phyloP scores from a whole-genome alignment of 257 asterid species.

The Thymus quinquecostatus region DNA sequence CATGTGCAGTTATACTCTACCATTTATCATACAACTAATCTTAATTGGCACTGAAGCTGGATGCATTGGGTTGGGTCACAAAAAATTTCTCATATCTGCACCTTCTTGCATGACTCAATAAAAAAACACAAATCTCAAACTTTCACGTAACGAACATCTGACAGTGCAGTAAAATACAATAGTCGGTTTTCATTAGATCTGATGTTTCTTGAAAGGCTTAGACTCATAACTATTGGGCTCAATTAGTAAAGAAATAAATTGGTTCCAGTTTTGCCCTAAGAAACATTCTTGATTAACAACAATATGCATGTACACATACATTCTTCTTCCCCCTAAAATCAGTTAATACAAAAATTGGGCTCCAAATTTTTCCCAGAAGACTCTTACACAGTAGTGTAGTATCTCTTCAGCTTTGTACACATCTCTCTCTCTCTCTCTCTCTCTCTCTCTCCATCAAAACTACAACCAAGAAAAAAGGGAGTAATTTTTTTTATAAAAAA shows the following conservation, averaged over 20 bases:
- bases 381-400: slow-evolving; percentile 8
- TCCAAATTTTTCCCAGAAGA: slow-evolving; percentile 14
- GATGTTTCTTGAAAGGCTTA: neutral
- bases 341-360: slow-evolving; percentile 29
- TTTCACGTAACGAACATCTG: too few relatives aligned
- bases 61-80: neutral
- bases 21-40: slow-evolving; percentile 16
- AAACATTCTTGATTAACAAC: neutral
- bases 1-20: slow-evolving; percentile 34
- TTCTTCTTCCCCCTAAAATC: neutral
- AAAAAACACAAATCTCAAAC: too few relatives aligned
- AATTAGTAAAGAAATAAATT: neutral
- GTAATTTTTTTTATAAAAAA: neutral
- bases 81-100: neutral
- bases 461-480: neutral
- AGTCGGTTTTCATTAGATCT: neutral
- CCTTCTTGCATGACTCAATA: too few relatives aligned
- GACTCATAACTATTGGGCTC: slow-evolving; percentile 3
- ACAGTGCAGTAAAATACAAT: too few relatives aligned
- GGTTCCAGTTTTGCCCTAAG: neutral
- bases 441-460: neutral
- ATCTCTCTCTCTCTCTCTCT: neutral
- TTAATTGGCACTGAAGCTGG: slow-evolving; percentile 27
- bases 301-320: neutral
- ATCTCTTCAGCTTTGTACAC: slow-evolving; percentile 33